These are phyloP conservation scores for Verticillium dahliae DNA, from an alignment of 2,329 filamentous ascomycete genomes.

Conservation along the genomic window DNA sequence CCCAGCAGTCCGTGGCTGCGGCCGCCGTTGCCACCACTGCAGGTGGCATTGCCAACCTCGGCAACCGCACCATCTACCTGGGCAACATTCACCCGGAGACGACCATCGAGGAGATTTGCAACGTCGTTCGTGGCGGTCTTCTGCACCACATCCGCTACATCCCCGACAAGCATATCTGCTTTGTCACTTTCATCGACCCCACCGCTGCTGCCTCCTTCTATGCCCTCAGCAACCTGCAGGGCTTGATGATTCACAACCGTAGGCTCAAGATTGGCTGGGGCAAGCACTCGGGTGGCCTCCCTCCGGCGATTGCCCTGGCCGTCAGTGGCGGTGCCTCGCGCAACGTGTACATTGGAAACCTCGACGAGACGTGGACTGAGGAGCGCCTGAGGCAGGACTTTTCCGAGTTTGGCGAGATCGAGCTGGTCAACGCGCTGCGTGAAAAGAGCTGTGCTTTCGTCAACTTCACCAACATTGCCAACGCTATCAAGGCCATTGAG, in stretches of 20 bases:
- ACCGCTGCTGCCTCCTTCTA: slow-evolving; percentile 98
- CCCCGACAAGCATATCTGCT: slow-evolving; percentile 99
- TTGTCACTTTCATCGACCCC: slow-evolving; percentile 98
- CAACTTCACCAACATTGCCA: slow-evolving; percentile 99
- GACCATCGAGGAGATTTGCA: slow-evolving; percentile 98
- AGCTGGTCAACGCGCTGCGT: slow-evolving; percentile 89
- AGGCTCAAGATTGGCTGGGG: slow-evolving; percentile 98
- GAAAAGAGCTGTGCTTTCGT: slow-evolving; percentile 99
- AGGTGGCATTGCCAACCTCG: slow-evolving; percentile 93
- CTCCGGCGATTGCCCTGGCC: slow-evolving; percentile 89
- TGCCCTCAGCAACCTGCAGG: slow-evolving; percentile 92
- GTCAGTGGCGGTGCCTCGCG: slow-evolving; percentile 96
- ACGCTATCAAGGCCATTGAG: slow-evolving; percentile 98
- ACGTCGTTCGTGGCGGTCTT: slow-evolving; percentile 90
- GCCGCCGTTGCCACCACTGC: slow-evolving; percentile 95
- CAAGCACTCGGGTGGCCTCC: slow-evolving; percentile 94
- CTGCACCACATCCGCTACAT: slow-evolving; percentile 98
- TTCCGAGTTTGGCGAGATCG: slow-evolving; percentile 94
- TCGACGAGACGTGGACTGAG: slow-evolving; percentile 96
- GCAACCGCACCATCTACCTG: slow-evolving; percentile 94
- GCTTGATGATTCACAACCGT: slow-evolving; percentile 98
- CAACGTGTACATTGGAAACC: slow-evolving; percentile 96
- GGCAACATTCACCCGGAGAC: slow-evolving; percentile 99
- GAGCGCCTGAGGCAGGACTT: slow-evolving; percentile 95
- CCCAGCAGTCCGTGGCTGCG: slow-evolving; percentile 94